These are phyloP conservation scores for Gossypium stocksii DNA, from an alignment of 345 rosid genomes.

Conservation along the genomic window DNA sequence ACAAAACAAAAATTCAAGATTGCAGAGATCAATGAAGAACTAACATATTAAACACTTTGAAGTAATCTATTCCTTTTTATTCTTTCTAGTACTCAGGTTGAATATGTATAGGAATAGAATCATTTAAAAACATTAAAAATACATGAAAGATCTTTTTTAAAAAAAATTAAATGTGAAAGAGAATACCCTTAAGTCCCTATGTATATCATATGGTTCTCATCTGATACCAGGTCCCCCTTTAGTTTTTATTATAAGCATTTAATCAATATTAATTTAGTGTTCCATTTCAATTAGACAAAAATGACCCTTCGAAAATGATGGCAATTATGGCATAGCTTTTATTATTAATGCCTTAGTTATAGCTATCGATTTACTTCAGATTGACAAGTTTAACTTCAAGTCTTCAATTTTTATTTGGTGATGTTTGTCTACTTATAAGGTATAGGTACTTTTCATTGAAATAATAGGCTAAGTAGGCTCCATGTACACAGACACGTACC, in stretches of 20 bases:
- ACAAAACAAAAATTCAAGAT: background rate
- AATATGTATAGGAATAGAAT: no score
- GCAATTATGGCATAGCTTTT: background rate
- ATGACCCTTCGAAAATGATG: conserved; percentile 13
- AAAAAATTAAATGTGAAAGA: background rate
- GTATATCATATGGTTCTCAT: background rate
- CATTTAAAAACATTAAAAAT: no score
- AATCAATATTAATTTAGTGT: background rate
- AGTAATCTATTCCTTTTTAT: no score
- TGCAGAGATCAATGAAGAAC: background rate
- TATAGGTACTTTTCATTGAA: no score
- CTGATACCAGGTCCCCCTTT: background rate
- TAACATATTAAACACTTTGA: no score
- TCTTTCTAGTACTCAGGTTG: no score
- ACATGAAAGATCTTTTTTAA: no score
- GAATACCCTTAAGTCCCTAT: background rate
- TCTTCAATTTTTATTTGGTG: no score
- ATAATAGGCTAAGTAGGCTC: no score
- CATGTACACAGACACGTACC: rapidly evolving
- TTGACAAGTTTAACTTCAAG: background rate
- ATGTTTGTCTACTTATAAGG: no score
- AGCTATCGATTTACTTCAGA: background rate
- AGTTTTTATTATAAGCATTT: background rate
- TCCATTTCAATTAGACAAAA: background rate
- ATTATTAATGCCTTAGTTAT: background rate